Conservation (phyloP, 2,329 filamentous ascomycete species). For the Cryphonectria japonica region DNA sequence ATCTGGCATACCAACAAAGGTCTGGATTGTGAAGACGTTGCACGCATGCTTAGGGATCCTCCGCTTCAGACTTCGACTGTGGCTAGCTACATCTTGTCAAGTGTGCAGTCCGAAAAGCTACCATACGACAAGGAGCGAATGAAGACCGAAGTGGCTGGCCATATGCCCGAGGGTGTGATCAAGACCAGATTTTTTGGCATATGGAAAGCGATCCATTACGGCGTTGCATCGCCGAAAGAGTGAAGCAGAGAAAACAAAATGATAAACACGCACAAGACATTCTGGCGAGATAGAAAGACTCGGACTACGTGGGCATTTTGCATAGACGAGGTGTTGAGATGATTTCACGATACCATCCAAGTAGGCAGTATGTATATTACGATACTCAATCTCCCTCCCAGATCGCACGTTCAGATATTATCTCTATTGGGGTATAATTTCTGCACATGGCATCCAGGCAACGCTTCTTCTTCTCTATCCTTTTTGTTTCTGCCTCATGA, state of each 20-base stretch:
- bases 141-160: constrained; percentile 47
- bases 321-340: constrained; percentile 1
- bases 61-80: constrained; percentile 62
- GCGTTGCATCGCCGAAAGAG: background rate
- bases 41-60: constrained; percentile 60
- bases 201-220: constrained; percentile 32
- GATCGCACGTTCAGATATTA: constrained; percentile 14
- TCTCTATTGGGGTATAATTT: constrained; percentile 33
- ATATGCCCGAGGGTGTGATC: constrained; percentile 35
- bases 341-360: constrained; percentile 18
- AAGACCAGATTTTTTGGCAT: constrained; percentile 37
- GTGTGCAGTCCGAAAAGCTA: constrained; percentile 55
- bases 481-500: constrained; percentile 33
- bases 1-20: constrained; percentile 63
- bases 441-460: constrained; percentile 15
- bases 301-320: background rate
- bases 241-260: background rate
- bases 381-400: background rate
- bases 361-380: constrained; percentile 6
- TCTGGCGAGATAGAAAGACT: background rate
- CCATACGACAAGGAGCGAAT: constrained; percentile 53
- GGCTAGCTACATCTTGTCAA: constrained; percentile 60
- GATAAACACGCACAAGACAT: background rate
- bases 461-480: constrained; percentile 8
- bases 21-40: constrained; percentile 54